A percentile compares a stretch with the other conserved stretches of the same genome.
Conservation (phyloP, 192 early-diverging fungal species). For the Piromyces finnis region DNA sequence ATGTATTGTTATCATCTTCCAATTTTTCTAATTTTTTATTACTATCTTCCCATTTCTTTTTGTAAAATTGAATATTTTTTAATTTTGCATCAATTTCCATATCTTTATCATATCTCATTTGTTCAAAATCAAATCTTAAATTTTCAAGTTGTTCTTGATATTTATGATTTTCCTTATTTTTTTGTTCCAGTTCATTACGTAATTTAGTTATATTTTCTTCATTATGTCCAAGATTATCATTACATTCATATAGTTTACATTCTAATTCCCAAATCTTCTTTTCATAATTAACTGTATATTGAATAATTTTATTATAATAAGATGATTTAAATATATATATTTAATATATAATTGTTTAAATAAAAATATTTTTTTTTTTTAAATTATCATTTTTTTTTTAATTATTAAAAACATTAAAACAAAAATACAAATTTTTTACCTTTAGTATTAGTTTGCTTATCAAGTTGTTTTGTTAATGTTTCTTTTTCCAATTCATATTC, state of each 20-base stretch:
- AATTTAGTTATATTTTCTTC: not conserved
- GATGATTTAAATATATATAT: too few species aligned
- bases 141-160: not conserved
- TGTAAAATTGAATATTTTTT: not conserved
- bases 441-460: not conserved
- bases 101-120: not conserved
- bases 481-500: not conserved
- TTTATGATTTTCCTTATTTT: not conserved
- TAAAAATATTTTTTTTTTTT: too few species aligned
- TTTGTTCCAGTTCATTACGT: not conserved
- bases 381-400: too few species aligned
- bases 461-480: not conserved
- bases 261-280: not conserved
- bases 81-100: not conserved
- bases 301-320: too few species aligned
- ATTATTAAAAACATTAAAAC: too few species aligned
- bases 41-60: not conserved
- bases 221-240: not conserved
- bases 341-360: too few species aligned
- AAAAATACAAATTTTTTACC: too few species aligned
- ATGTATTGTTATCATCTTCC: not conserved
- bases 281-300: not conserved
- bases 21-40: not conserved
- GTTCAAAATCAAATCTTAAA: not conserved
- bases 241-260: not conserved